Evolutionary conservation across 352 stramenopile genomes (phyloP), one percentile per base, ranked within the genome.

Genomic region (Pythium aristosporum): DNA sequence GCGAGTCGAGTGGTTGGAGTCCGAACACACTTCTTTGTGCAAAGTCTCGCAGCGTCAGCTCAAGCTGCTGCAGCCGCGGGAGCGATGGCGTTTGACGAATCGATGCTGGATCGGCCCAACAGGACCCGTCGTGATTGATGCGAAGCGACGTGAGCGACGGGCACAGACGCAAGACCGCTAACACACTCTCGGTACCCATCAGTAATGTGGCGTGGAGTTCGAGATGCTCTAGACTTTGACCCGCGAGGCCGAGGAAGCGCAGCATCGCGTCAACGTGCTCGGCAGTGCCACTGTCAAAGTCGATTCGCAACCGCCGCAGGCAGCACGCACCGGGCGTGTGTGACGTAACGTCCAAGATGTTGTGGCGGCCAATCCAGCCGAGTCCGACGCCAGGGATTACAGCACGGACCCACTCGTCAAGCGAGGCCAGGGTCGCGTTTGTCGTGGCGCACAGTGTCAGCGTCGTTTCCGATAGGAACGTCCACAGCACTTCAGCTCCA

Each of bases 351-450:
- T 57, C 50, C 5, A 23, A 18, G 20, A 57, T 57, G 20, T 18
- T 42, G 18, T 41, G 16, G 11, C 50, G 4, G 6, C 12, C 18
- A n/a, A 57, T 46, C 50, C 50, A 57, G 2, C 50, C 50, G 10
- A 57, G 34, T n/a, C 50, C 50, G 11, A 30, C 41, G n/a, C 50
- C 50, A 4, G 50, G 50, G 47, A 57, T 23, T 6, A 57, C 50
- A 13, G 34, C 50, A 5, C 23, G 32, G 13, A 42, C 32, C 34
- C 34, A 46, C 5, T 43, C 34, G 18, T 46, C 50, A 2, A 57
- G 34, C 32, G 3, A n/a, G n/a, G n/a, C 32, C 7, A 5, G 9
- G 11, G 28, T 9, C 6, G 18, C n/a, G 1, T 3, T 25, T n/a
- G n/a, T n/a, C n/a, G n/a, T n/a, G n/a, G n/a, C n/a, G 34, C 50